Evolutionary conservation across 2,329 filamentous ascomycete genomes (phyloP).

Genomic region (Sphaerulina vaccinii): DNA sequence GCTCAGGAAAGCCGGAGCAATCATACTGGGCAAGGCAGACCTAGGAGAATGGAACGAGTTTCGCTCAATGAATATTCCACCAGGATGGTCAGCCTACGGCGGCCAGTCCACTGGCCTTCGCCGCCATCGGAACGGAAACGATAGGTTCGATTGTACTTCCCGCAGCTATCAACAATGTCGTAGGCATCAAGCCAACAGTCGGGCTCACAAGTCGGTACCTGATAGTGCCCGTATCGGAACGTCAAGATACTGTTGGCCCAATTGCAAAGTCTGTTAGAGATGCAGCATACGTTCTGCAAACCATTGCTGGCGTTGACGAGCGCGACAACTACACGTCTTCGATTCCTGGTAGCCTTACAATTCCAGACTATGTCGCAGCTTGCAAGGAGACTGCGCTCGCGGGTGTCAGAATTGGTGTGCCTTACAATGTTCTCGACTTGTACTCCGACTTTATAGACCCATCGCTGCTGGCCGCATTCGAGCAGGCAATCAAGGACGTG

Average conservation of each 20-base stretch:
- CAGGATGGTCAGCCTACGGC: slow-evolving; percentile 65
- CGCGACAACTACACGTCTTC: slow-evolving; percentile 61
- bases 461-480: slow-evolving; percentile 46
- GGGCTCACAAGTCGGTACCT: slow-evolving; percentile 62
- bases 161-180: slow-evolving; percentile 57
- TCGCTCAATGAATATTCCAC: slow-evolving; percentile 56
- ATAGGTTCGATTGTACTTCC: slow-evolving; percentile 65
- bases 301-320: slow-evolving; percentile 56
- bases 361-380: slow-evolving; percentile 62
- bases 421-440: slow-evolving; percentile 57
- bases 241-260: slow-evolving; percentile 57
- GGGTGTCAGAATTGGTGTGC: slow-evolving; percentile 61
- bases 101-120: slow-evolving; percentile 63
- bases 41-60: slow-evolving; percentile 66
- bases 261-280: slow-evolving; percentile 60
- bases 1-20: slow-evolving; percentile 59
- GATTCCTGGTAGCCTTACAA: slow-evolving; percentile 48
- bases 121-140: slow-evolving; percentile 62
- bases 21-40: slow-evolving; percentile 67
- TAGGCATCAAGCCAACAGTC: slow-evolving; percentile 67
- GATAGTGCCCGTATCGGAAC: slow-evolving; percentile 64
- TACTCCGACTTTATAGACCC: slow-evolving; percentile 36
- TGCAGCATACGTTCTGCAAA: slow-evolving; percentile 57
- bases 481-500: slow-evolving; percentile 19
- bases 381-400: slow-evolving; percentile 52